phyloP scores from a whole-genome alignment of 176 grass and related monocot genomes.

The Elymus sibiricus region DNA sequence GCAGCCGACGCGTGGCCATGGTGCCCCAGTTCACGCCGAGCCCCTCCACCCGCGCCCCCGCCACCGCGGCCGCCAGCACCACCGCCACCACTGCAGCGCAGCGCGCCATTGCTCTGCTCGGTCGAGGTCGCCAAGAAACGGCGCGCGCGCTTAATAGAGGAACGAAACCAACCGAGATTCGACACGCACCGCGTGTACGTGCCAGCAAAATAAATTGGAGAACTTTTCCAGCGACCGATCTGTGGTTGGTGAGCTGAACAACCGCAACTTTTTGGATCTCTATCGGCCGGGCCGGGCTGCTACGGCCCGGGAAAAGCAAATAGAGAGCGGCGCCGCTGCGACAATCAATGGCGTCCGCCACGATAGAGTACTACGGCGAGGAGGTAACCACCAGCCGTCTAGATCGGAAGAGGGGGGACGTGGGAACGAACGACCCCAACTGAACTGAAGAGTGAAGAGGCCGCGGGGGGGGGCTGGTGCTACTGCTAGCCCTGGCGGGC shows the following conservation, averaged over 20 bases:
- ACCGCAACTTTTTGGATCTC: neutral
- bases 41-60: neutral
- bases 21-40: conserved; percentile 86
- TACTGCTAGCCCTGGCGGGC: too few species aligned
- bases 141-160: conserved; percentile 20
- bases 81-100: neutral
- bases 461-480: too few species aligned
- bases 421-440: neutral
- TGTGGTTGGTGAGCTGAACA: neutral
- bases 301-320: neutral
- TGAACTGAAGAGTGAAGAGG: neutral
- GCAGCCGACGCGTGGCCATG: conserved; percentile 54
- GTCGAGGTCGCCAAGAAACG: neutral
- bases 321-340: neutral
- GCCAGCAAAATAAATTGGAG: neutral
- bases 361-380: neutral
- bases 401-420: neutral
- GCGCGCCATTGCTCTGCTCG: neutral
- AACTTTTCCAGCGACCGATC: conserved; percentile 3
- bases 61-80: neutral
- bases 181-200: neutral
- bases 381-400: neutral
- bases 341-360: neutral
- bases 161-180: neutral
- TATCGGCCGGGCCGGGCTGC: neutral